phyloP scores from a whole-genome alignment of 805 yeast species.

The Cyberlindnera saturnus region DNA sequence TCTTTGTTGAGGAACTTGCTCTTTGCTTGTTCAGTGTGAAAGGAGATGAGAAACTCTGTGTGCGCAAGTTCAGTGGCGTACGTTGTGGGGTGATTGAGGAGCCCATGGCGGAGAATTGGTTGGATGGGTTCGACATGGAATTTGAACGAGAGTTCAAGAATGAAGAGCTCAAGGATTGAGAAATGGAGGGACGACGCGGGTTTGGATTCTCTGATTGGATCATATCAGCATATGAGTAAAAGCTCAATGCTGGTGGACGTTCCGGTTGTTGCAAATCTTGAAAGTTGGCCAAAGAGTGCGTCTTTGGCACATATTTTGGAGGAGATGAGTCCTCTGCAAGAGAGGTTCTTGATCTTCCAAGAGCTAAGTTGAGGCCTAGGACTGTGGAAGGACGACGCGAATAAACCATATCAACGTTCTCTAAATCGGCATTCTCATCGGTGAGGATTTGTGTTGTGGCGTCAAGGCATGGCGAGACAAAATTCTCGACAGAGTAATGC shows the following conservation, averaged over 20 bases:
- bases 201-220: slow-evolving; percentile 55
- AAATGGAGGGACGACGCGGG: slow-evolving; percentile 55
- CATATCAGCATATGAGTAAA: slow-evolving; percentile 79
- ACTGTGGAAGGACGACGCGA: slow-evolving; percentile 54
- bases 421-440: slow-evolving; percentile 51
- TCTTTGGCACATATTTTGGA: slow-evolving; percentile 16
- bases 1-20: slow-evolving; percentile 12
- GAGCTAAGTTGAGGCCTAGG: slow-evolving; percentile 35
- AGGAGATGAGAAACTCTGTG: slow-evolving; percentile 29
- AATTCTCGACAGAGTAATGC: slow-evolving; percentile 50
- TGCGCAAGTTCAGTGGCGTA: slow-evolving; percentile 9
- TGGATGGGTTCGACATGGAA: slow-evolving; percentile 5
- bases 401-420: slow-evolving; percentile 66
- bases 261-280: slow-evolving; percentile 16
- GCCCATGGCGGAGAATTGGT: slow-evolving; percentile 10
- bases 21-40: slow-evolving; percentile 18
- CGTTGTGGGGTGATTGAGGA: slow-evolving; percentile 22
- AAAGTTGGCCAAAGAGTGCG: slow-evolving; percentile 20
- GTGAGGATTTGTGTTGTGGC: slow-evolving; percentile 64
- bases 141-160: slow-evolving; percentile 20
- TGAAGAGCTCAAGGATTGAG: slow-evolving; percentile 34
- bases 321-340: slow-evolving; percentile 9
- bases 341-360: slow-evolving; percentile 31
- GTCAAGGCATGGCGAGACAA: slow-evolving; percentile 76
- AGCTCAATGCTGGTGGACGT: slow-evolving; percentile 31